These are phyloP conservation scores for Leccinum obscurum DNA, from an alignment of 768 basidiomycete species.

Conservation along the genomic window DNA sequence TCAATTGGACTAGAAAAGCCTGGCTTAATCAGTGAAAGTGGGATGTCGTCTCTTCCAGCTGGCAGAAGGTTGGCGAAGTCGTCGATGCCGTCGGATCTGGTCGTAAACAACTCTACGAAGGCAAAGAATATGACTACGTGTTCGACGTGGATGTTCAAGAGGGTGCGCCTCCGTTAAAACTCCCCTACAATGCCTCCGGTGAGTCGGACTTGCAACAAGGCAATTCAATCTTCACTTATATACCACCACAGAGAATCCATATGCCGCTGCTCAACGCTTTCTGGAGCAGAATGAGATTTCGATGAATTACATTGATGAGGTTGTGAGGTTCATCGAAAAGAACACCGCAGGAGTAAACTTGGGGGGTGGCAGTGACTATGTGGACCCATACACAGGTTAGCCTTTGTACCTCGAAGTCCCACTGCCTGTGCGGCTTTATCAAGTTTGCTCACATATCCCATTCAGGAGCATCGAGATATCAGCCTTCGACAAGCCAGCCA, in stretches of 20 bases:
- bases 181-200: slow-evolving; percentile 92
- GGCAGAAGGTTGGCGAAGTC: slow-evolving; percentile 96
- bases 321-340: slow-evolving; percentile 91
- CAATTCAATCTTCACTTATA: slow-evolving; percentile 2
- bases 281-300: slow-evolving; percentile 83
- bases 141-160: slow-evolving; percentile 97
- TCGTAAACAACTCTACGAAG: slow-evolving; percentile 90
- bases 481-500: slow-evolving; percentile 39
- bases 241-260: slow-evolving; percentile 76
- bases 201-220: slow-evolving; percentile 18
- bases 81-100: slow-evolving; percentile 91
- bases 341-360: slow-evolving; percentile 80
- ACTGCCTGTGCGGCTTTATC: not conserved
- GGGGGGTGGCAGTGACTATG: slow-evolving; percentile 58
- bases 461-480: slow-evolving; percentile 66
- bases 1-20: not conserved
- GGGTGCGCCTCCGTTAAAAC: slow-evolving; percentile 87
- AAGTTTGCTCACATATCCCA: not conserved
- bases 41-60: slow-evolving; percentile 64
- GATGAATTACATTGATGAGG: slow-evolving; percentile 78
- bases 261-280: slow-evolving; percentile 86
- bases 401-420: not conserved
- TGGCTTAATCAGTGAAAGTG: slow-evolving; percentile 55
- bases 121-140: slow-evolving; percentile 98
- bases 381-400: slow-evolving; percentile 90